These are phyloP conservation scores for Hymenoscyphus infarciens DNA, from an alignment of 2,329 filamentous ascomycete genomes.

Conservation along the genomic window DNA sequence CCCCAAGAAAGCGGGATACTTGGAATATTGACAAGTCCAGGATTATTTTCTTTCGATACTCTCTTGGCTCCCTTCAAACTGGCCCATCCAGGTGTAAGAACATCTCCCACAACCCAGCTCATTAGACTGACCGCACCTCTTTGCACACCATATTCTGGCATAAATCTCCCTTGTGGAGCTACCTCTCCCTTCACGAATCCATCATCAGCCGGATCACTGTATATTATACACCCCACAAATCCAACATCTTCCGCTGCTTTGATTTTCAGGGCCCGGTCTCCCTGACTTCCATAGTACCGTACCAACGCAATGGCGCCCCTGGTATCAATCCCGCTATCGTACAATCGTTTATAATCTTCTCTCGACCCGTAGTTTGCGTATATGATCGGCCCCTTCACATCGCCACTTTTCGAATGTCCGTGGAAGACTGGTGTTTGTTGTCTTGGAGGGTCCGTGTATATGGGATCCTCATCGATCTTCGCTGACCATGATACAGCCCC, in stretches of 20 bases:
- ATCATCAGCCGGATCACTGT: slow-evolving; percentile 84
- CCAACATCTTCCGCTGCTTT: slow-evolving; percentile 86
- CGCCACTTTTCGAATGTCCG: slow-evolving; percentile 81
- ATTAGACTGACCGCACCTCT: slow-evolving; percentile 76
- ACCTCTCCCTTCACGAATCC: slow-evolving; percentile 70
- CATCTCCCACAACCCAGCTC: slow-evolving; percentile 83
- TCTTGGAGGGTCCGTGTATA: slow-evolving; percentile 57
- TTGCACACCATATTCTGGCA: slow-evolving; percentile 79
- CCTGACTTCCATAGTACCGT: slow-evolving; percentile 71
- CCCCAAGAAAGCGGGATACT: slow-evolving; percentile 88
- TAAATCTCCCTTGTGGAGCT: slow-evolving; percentile 73
- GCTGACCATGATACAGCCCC: slow-evolving; percentile 71
- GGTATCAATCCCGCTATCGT: slow-evolving; percentile 67
- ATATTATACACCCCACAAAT: slow-evolving; percentile 83
- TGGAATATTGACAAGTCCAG: slow-evolving; percentile 76
- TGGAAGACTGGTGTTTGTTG: slow-evolving; percentile 80
- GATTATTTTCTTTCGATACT: slow-evolving; percentile 64
- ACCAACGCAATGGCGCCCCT: slow-evolving; percentile 82
- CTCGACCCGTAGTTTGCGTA: slow-evolving; percentile 90
- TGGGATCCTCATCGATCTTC: slow-evolving; percentile 75
- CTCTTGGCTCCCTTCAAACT: slow-evolving; percentile 64
- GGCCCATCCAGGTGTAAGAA: slow-evolving; percentile 85
- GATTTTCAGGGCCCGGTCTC: slow-evolving; percentile 74
- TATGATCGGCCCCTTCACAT: slow-evolving; percentile 79
- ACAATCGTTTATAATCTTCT: slow-evolving; percentile 73